Evolutionary conservation across 2,329 filamentous ascomycete species (phyloP).

Genomic region (Xylaria sp.): DNA sequence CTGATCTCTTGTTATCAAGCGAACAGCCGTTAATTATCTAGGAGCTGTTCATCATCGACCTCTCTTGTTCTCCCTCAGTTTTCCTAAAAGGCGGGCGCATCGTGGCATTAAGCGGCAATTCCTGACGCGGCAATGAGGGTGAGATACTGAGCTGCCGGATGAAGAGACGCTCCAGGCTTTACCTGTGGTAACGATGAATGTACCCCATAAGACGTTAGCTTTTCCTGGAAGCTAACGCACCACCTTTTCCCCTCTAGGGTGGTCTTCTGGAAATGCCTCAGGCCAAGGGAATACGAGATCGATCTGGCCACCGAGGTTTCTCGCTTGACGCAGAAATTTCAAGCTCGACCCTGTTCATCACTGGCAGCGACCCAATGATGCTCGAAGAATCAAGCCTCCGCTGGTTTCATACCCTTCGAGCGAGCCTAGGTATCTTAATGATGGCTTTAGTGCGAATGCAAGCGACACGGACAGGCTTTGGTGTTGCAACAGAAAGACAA

Average conservation of each 20-base stretch:
- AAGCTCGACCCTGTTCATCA: conserved; percentile 1
- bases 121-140: conserved; percentile 4
- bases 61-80: neutral
- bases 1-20: conserved; percentile 1
- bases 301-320: neutral
- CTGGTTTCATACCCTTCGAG: neutral
- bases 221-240: conserved; percentile 2
- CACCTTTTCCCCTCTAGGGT: neutral
- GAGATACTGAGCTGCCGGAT: neutral
- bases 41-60: conserved; percentile 3
- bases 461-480: neutral
- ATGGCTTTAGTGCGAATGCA: too few relatives aligned
- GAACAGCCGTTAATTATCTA: neutral
- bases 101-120: neutral
- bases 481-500: neutral
- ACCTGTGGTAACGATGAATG: conserved; percentile 7
- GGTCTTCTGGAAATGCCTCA: conserved; percentile 5
- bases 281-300: neutral
- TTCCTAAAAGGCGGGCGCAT: conserved; percentile 1
- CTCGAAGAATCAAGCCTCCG: neutral
- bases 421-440: neutral
- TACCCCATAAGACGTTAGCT: conserved; percentile 5
- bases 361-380: neutral
- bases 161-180: neutral
- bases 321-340: conserved; percentile 1